Evolutionary conservation across 2,329 filamentous ascomycete species (phyloP), one percentile per base, ranked within the genome.

Genomic region (Chaetoscypha palmicola): DNA sequence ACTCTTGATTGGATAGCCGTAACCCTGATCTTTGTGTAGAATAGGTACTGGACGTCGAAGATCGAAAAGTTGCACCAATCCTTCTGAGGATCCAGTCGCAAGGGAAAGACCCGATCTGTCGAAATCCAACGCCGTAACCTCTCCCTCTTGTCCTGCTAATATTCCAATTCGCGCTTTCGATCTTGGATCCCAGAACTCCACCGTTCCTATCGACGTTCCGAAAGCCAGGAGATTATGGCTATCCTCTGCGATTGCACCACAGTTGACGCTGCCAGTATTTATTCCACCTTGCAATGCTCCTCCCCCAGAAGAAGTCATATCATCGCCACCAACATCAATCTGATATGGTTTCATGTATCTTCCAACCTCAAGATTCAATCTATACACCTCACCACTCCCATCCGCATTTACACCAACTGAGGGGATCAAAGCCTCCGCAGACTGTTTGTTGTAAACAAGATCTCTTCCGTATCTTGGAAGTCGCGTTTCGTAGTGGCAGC

Each of bases 321-420:
- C 87, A 56, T 96, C 89, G 12, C 82, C 79, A 19, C 90, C 91
- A 5, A 96, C 86, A 54, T 95, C 89, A 5, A 97, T 70, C 59
- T 95, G 87, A 57, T 92, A 97, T 21, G 86, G 87, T 55, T 86
- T 88, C 84, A 98, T 92, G 63, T 94, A 98, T 41, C 91, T 78
- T 37, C 92, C 92, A 23, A 88, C 70, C 61, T 98, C 92, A 17
- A 98, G 71, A 58, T 97, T 97, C 56, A 98, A 68, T 7, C 92
- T 76, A 61, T 92, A 98, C 0, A 96, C 90, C 59, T 98, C 92
- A 46, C 91, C 92, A 64, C 82, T 79, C 5, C 89, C 88, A 48
- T 95, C 86, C 2, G 75, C 70, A 59, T 94, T 92, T 14, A 95
- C 76, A 5, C 92, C 92, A 0, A 95, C 91, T 0, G 91, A 74